Base-by-base conservation (phyloP, 2,329 filamentous ascomycete species). In the Botrytis pseudocinerea region DNA sequence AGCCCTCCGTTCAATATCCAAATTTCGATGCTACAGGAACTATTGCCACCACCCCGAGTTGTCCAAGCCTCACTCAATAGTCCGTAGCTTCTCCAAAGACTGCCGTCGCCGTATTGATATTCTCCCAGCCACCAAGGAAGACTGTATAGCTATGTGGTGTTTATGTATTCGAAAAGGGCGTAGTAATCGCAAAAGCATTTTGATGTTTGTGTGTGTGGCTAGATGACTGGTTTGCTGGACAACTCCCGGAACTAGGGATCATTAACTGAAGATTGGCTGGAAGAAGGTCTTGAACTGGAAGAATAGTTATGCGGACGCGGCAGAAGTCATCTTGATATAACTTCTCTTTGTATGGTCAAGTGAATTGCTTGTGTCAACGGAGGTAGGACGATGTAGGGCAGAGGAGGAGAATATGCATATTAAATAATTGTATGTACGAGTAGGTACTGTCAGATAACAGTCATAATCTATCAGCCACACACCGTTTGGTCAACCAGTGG, bases 171-270 rank as follows among this genome's bases (percentile, higher is more conserved):
- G 74, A 74, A 77, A 78, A 48, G 75, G 71, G 71, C 75, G 75
- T 83, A 77, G 83, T 78, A 85, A 80, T 83, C 82, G 80, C 79
- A 81, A 83, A 82, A 83, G 81, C 87, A 88, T 88, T 75, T 85
- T 87, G 84, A 75, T 73, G 72, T 64, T 73, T 70, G 64, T 74
- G 48, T 70, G 64, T 74, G 48, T 68, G n/a, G 18, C 57, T 28
- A n/a, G 66, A 48, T 38, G n/a, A 20, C 38, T 57, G 65, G 40
- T 57, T 20, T 69, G 63, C 32, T 61, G 10, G 22, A 61, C 51
- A 51, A 28, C 54, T 72, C 12, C 40, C 69, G 14, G 44, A 40
- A 51, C 60, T 25, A 32, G 68, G 54, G 42, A 66, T 59, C n/a
- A 18, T 59, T 32, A 18, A 40, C 20, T 66, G 40, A 44, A 57